Evolutionary conservation across 345 rosid species (phyloP), one percentile per base, ranked within the genome.

Genomic region (Rhodamnia rubescens): DNA sequence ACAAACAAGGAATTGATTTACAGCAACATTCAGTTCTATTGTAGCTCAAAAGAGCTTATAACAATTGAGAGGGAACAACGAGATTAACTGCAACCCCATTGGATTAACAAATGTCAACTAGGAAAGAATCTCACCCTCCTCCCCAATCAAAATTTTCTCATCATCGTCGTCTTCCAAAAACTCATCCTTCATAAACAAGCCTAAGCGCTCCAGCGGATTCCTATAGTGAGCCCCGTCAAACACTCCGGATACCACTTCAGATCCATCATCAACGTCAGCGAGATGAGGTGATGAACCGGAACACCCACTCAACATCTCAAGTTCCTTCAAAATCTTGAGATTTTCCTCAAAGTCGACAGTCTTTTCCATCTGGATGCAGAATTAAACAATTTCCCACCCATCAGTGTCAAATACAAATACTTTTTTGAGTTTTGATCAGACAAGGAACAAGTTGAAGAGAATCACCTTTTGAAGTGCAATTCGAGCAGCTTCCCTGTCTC

Each of bases 81-180:
- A 69, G 80, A 36, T 69, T 22, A 32, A 36, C 24, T 18, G 80
- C 47, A 69, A 56, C 51, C 49, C 50, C 49, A 53, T 42, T 83
- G 69, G 50, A 83, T 18, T 36, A 36, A 36, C 5, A 6, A 69
- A 82, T 15, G 27, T 32, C 22, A 53, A 18, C 86, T 84, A 91
- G 24, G 58, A 88, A 14, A 88, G 50, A 56, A 95, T 94, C 88
- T 95, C 98, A n/a, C 99, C 98, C 58, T 95, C 99, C 91, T 95
- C 99, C 5, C 90, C 90, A 29, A 85, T 83, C n/a, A 88, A 36
- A 84, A 85, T 47, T 22, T 83, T 83, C 26, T 92, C 95, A 44
- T 87, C 91, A 2, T 90, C 92, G 21, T 88, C 94, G 1, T 91
- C 90, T 55, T 20, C 86, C 59, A 87, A 32, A 51, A 81, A 84